phyloP scores from a whole-genome alignment of 2,329 filamentous ascomycete species.

The Chrysoporthe puriensis region DNA sequence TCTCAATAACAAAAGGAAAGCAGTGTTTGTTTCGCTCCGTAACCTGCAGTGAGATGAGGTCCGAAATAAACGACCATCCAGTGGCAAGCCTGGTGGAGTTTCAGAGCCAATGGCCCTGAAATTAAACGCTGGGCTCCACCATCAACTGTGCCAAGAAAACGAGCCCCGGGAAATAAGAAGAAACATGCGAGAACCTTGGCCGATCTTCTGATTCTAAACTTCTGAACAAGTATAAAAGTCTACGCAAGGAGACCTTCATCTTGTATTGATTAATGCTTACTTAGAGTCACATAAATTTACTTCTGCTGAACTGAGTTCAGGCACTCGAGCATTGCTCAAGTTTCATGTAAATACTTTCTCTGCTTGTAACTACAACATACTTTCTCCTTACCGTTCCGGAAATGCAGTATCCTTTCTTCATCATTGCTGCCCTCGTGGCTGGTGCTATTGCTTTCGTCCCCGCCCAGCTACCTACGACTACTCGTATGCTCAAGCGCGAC shows the following conservation, averaged over 20 bases:
- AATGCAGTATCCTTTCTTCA: conserved; percentile 12
- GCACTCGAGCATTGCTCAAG: neutral
- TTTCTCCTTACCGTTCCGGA: neutral
- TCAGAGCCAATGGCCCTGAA: neutral
- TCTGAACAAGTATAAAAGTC: neutral
- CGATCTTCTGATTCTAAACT: neutral
- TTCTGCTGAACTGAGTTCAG: neutral
- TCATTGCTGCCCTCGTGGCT: conserved; percentile 8
- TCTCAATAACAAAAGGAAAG: no score
- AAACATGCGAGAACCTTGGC: neutral
- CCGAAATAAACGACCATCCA: neutral
- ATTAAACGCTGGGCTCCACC: neutral
- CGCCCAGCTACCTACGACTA: conserved; percentile 1
- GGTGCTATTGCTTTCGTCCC: conserved; percentile 6
- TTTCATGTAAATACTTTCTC: neutral
- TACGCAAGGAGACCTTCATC: neutral
- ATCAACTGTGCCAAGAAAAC: neutral
- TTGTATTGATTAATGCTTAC: neutral
- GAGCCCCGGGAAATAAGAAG: neutral
- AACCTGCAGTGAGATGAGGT: neutral
- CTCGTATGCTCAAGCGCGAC: neutral
- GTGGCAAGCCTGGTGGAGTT: neutral
- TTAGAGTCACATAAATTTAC: neutral
- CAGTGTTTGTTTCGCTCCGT: no score
- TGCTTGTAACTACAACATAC: neutral